These are phyloP conservation scores for Colletotrichum somersetense DNA, from an alignment of 2,329 filamentous ascomycete genomes.

Conservation along the genomic window DNA sequence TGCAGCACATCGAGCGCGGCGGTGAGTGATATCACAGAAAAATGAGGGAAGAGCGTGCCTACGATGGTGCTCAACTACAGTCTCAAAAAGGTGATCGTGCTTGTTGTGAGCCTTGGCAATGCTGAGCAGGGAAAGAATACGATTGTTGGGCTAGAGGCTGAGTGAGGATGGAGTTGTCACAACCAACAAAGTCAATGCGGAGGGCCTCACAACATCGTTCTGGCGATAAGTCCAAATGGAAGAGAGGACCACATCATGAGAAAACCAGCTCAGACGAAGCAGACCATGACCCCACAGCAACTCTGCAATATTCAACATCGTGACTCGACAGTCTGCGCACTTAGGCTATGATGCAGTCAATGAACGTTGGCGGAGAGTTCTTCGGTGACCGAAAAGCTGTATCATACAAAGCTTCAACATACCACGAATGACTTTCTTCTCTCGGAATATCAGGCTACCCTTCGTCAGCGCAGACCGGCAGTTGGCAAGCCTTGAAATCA, in stretches of 20 bases:
- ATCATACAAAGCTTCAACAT: not conserved
- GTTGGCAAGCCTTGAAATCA: not conserved
- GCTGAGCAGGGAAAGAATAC: slow-evolving; percentile 4
- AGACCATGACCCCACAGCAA: not conserved
- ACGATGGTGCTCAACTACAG: not conserved
- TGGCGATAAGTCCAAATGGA: not conserved
- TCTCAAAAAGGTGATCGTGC: not conserved
- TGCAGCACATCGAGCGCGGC: not conserved
- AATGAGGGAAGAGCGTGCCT: not conserved
- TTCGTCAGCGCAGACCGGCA: not conserved
- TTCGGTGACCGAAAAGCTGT: slow-evolving; percentile 2
- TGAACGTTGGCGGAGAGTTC: too few species aligned
- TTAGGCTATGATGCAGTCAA: not conserved
- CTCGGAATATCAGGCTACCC: too few species aligned
- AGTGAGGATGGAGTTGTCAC: not conserved
- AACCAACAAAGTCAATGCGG: slow-evolving; percentile 6
- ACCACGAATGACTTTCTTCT: not conserved
- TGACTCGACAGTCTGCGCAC: not conserved
- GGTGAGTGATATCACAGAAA: not conserved
- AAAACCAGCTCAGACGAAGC: not conserved
- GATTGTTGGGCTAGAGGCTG: not conserved
- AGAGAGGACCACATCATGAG: too few species aligned
- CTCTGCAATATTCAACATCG: not conserved
- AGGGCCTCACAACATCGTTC: not conserved
- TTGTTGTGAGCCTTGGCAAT: not conserved